Evolutionary conservation across 495 filamentous ascomycete genomes (phyloP).

Genomic region (Lasiosphaeria ovina): DNA sequence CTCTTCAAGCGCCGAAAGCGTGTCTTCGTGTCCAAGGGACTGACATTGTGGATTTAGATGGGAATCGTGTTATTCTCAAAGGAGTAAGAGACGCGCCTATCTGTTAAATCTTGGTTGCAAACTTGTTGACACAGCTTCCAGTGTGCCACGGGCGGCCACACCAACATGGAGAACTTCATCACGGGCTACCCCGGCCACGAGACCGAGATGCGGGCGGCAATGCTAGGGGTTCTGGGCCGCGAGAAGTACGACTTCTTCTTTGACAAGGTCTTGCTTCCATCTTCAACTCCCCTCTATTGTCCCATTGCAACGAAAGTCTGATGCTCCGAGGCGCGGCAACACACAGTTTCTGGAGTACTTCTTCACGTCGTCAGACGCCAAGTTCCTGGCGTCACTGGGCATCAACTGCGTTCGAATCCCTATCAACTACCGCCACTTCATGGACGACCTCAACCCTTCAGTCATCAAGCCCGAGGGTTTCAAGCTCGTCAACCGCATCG

Average conservation of each 20-base stretch:
- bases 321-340: conserved; percentile 26
- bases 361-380: conserved; percentile 60
- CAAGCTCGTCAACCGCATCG: conserved; percentile 57
- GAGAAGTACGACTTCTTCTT: conserved; percentile 50
- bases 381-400: conserved; percentile 56
- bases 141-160: conserved; percentile 31
- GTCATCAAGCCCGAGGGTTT: conserved; percentile 58
- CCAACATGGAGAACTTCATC: conserved; percentile 67
- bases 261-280: conserved; percentile 28
- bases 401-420: conserved; percentile 64
- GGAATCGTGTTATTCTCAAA: conserved; percentile 47
- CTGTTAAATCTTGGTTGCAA: background rate
- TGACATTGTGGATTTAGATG: conserved; percentile 47
- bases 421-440: conserved; percentile 65
- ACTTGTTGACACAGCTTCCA: conserved; percentile 6
- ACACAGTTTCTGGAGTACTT: conserved; percentile 60
- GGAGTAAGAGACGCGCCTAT: conserved; percentile 27
- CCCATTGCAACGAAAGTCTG: background rate
- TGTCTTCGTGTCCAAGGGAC: conserved; percentile 45
- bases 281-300: conserved; percentile 6
- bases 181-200: conserved; percentile 65
- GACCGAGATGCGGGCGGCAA: conserved; percentile 52
- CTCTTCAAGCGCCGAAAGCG: conserved; percentile 16
- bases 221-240: conserved; percentile 53
- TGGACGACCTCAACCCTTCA: conserved; percentile 61